Evolutionary conservation across 139 green algal species (phyloP).

Genomic region (Pleodorina starrii): DNA sequence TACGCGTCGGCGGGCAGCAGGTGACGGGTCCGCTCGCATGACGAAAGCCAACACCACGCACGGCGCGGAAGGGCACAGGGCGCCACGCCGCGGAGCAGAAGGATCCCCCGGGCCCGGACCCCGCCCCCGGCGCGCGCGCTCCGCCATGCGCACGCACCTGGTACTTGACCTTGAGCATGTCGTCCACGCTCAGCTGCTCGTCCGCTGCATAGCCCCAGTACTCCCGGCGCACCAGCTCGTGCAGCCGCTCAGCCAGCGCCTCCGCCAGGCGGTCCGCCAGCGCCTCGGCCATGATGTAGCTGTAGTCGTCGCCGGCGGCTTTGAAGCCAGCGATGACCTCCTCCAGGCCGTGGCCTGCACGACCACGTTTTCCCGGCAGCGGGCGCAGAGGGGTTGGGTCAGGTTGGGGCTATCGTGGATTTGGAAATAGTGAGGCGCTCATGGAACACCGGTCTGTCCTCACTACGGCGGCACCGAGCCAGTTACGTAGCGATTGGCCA

Average conservation of each 20-base stretch:
- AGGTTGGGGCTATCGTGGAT: no score
- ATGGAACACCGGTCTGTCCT: no score
- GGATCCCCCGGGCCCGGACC: no score
- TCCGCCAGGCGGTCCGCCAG: slow-evolving; percentile 97
- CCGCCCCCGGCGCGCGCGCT: no score
- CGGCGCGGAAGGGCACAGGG: no score
- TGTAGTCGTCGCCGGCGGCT: slow-evolving; percentile 85
- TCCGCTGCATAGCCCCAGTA: slow-evolving; percentile 96
- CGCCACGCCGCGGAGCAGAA: no score
- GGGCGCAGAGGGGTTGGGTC: background rate
- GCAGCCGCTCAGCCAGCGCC: slow-evolving; percentile 96
- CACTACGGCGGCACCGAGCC: no score
- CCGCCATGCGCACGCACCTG: slow-evolving; percentile 65
- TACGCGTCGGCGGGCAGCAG: no score
- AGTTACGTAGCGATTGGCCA: no score
- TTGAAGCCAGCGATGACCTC: slow-evolving; percentile 86
- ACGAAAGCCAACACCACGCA: no score
- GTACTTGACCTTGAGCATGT: slow-evolving; percentile 99
- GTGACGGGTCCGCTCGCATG: no score
- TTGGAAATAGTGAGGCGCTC: no score
- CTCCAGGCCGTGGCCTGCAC: slow-evolving; percentile 92
- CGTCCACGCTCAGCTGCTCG: slow-evolving; percentile 89
- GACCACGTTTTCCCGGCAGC: background rate
- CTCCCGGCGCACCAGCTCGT: slow-evolving; percentile 91
- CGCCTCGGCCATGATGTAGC: slow-evolving; percentile 99